A percentile compares a stretch with the other conserved stretches of the same genome.
These are phyloP conservation scores for Pyrenophora tritici-repentis DNA, from an alignment of 2,329 filamentous ascomycete species.

Conservation along the genomic window DNA sequence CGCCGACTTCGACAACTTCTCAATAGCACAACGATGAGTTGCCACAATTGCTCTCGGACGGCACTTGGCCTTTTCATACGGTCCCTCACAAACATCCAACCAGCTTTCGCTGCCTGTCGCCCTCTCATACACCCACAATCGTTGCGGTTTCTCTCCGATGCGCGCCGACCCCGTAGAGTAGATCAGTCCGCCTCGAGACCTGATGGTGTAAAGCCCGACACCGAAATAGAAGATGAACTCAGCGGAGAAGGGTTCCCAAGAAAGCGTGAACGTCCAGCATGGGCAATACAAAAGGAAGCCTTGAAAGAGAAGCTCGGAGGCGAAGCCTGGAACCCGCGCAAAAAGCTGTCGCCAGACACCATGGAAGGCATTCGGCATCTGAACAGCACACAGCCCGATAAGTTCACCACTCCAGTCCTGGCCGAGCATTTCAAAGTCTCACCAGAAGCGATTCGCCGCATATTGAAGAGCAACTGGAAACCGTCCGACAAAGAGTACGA, in stretches of 20 bases:
- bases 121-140: slow-evolving; percentile 8
- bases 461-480: slow-evolving; percentile 78
- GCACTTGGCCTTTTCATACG: slow-evolving; percentile 30
- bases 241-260: slow-evolving; percentile 44
- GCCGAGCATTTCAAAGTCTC: slow-evolving; percentile 84
- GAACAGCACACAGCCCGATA: slow-evolving; percentile 74
- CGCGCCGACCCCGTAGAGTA: slow-evolving; percentile 6
- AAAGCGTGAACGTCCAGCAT: slow-evolving; percentile 54
- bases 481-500: slow-evolving; percentile 58
- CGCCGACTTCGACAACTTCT: slow-evolving; percentile 1
- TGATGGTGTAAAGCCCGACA: neutral
- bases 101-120: slow-evolving; percentile 5
- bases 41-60: slow-evolving; percentile 30
- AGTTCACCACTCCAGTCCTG: slow-evolving; percentile 75
- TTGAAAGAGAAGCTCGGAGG: slow-evolving; percentile 78
- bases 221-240: slow-evolving; percentile 25
- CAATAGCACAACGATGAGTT: slow-evolving; percentile 31
- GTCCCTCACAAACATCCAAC: slow-evolving; percentile 16
- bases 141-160: slow-evolving; percentile 23
- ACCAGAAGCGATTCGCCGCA: slow-evolving; percentile 82
- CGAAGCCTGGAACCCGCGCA: slow-evolving; percentile 77
- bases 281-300: slow-evolving; percentile 77
- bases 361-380: slow-evolving; percentile 87
- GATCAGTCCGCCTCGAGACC: neutral
- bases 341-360: slow-evolving; percentile 88